These are phyloP conservation scores for Coemansia sp. DNA, from an alignment of 192 early-diverging fungal genomes.

Conservation along the genomic window DNA sequence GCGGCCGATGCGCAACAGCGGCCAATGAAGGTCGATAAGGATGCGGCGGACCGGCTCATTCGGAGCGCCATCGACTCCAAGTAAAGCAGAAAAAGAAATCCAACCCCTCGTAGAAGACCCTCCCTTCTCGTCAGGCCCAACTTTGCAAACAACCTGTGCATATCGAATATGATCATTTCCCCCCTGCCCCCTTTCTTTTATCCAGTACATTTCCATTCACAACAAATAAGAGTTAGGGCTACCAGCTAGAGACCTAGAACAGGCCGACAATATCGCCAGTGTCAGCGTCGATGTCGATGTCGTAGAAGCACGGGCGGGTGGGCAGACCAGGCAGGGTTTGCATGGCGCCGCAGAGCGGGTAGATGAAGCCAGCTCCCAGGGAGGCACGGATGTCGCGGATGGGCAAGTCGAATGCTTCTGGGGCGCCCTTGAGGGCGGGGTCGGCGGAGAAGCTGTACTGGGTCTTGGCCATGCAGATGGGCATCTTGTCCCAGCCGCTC, in stretches of 20 bases:
- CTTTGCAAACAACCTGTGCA: neutral
- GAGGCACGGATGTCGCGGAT: conserved; percentile 94
- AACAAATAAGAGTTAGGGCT: neutral
- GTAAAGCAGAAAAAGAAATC: neutral
- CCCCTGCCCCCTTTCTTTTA: neutral
- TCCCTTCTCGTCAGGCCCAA: too few relatives aligned
- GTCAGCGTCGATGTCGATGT: conserved; percentile 90
- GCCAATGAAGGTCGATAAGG: conserved; percentile 52
- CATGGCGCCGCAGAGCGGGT: conserved; percentile 95
- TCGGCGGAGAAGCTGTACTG: conserved; percentile 93
- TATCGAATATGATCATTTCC: neutral
- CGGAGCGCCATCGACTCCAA: conserved; percentile 37
- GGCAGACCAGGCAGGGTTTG: conserved; percentile 98
- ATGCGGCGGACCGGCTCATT: conserved; percentile 59
- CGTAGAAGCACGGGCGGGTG: conserved; percentile 94
- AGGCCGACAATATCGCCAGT: conserved; percentile 84
- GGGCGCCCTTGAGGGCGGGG: conserved; percentile 89
- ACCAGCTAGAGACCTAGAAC: conserved; percentile 62
- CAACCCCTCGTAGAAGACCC: too few relatives aligned
- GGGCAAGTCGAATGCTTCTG: conserved; percentile 89
- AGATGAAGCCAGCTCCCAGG: conserved; percentile 97
- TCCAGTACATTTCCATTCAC: neutral
- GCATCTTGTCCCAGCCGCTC: conserved; percentile 86
- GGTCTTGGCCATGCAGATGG: conserved; percentile 99
- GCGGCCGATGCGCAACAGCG: conserved; percentile 12